Evolutionary conservation across 371 early-diverging fungal genomes (phyloP), one percentile per base, ranked within the genome.

Genomic region (Coemansia linderi): DNA sequence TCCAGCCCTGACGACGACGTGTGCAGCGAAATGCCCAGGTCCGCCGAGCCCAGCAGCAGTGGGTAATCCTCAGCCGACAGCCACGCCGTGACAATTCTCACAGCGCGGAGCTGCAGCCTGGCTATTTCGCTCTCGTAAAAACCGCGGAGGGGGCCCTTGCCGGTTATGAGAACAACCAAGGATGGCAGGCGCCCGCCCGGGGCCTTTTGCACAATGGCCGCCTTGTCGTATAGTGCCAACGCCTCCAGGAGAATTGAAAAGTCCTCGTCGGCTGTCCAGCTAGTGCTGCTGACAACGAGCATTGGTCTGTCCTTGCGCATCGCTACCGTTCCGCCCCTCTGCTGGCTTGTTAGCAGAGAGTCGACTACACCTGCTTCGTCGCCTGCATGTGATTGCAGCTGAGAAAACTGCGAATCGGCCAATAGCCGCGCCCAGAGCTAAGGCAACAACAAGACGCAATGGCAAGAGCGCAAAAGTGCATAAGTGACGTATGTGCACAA

Each of bases 181-280:
- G 80, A 69, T 33, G 93, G 92, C 65, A 85, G 83, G 33, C 31
- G 27, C 17, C 13, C 54, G 29, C 54, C 54, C 50, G 9, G 50
- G 24, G 50, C 12, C 13, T 27, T 10, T 40, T n/a, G 64, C 9
- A 31, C 52, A 15, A 17, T 29, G 52, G 29, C 63, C 13, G 22
- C 52, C 33, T 22, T 12, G 46, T 91, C 89, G 75, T 93, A 93
- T 40, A 78, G 62, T 50, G 83, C 78, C 12, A 92, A 77, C 0
- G 95, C 95, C 1, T 87, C 83, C 33, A 95, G 78, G 59, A 98
- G 77, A 4, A 95, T 67, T 13, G 84, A 83, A 77, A 98, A 95
- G 74, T 97, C 97, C 71, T 98, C 98, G 79, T 97, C 98, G 39
- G 90, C 90, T 0, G 98, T 98, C 96, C 96, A 98, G 69, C 91